These are phyloP conservation scores for Solanum sejunctum DNA, from an alignment of 257 asterid genomes.

Conservation along the genomic window DNA sequence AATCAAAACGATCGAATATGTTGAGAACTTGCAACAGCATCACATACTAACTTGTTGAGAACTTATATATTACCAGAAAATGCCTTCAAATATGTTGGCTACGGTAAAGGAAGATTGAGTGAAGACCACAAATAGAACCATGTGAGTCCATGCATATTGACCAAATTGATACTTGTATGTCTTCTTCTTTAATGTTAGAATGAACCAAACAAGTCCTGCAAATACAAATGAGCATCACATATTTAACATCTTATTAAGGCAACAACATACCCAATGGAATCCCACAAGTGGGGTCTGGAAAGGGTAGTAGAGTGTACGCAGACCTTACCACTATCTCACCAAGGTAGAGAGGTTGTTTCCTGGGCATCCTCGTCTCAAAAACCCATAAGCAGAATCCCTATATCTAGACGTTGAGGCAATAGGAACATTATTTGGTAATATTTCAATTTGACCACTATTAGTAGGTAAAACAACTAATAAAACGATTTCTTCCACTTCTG, in stretches of 20 bases:
- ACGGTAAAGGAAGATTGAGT: slow-evolving; percentile 66
- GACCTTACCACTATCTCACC: too few species aligned
- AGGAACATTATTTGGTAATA: neutral
- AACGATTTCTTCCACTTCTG: neutral
- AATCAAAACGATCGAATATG: too few species aligned
- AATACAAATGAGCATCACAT: neutral
- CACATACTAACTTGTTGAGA: neutral
- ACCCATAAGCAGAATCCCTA: neutral
- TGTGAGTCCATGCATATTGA: slow-evolving; percentile 85
- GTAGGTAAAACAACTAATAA: neutral
- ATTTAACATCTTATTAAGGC: neutral
- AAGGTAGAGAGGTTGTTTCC: too few species aligned
- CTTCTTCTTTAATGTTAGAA: slow-evolving; percentile 74
- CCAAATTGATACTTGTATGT: slow-evolving; percentile 89
- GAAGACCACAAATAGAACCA: slow-evolving; percentile 72
- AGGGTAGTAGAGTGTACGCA: too few species aligned
- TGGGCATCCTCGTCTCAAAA: too few species aligned
- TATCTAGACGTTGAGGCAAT: neutral
- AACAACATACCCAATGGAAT: too few species aligned
- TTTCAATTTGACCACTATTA: neutral
- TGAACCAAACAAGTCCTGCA: slow-evolving; percentile 87
- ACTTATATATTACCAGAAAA: slow-evolving; percentile 45
- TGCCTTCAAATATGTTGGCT: slow-evolving; percentile 75
- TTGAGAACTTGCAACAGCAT: too few species aligned
- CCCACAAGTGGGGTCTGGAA: too few species aligned